A percentile compares a stretch with the other conserved stretches of the same genome.
phyloP scores from a whole-genome alignment of 2,329 filamentous ascomycete genomes.

The Nemania serpens region DNA sequence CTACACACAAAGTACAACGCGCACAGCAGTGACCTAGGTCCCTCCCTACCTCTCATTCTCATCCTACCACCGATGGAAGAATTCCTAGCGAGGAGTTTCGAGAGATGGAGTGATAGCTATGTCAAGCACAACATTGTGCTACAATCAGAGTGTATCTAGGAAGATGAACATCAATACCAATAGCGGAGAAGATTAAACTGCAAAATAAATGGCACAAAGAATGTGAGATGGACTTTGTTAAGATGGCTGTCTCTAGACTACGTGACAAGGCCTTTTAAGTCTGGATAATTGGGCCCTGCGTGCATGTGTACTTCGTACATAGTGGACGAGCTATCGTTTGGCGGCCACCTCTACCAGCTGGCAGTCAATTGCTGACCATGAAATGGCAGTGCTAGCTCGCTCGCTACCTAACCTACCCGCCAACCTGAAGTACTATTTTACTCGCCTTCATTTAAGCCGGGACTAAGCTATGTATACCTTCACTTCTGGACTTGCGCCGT shows the following conservation, averaged over 20 bases:
- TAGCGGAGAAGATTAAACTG: background rate
- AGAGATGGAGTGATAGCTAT: background rate
- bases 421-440: too few species aligned
- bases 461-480: background rate
- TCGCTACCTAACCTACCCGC: too few species aligned
- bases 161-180: background rate
- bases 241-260: background rate
- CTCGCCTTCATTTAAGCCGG: too few species aligned
- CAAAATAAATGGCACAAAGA: background rate
- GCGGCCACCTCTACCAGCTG: background rate
- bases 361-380: constrained; percentile 7
- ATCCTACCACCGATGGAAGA: background rate
- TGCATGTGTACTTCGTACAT: background rate
- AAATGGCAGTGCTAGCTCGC: background rate
- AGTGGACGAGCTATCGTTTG: background rate
- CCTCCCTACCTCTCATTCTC: background rate
- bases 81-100: background rate
- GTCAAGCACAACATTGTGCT: background rate
- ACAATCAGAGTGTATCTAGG: background rate
- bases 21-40: background rate
- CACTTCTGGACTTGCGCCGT: constrained; percentile 2
- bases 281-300: too few species aligned
- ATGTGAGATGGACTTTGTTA: background rate
- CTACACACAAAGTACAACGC: background rate
- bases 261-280: too few species aligned